Conservation (phyloP, 352 stramenopile species). For the Pythium rhizo-oryzae region DNA sequence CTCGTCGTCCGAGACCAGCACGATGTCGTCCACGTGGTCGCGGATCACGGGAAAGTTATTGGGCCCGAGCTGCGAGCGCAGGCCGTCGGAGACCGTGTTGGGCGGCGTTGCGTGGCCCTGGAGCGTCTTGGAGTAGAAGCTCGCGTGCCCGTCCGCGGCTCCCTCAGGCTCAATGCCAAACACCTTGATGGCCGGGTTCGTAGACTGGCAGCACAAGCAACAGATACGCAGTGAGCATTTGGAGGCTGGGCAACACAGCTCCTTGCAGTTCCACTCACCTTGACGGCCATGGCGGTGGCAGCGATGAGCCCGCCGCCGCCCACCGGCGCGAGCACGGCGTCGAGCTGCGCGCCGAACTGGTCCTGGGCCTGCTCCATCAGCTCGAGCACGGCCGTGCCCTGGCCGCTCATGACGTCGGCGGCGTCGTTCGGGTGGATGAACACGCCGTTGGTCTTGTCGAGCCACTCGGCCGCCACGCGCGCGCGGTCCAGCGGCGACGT, state of each 20-base stretch:
- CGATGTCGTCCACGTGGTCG: slow-evolving; percentile 84
- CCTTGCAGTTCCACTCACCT: too few relatives aligned
- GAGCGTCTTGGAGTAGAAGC: slow-evolving; percentile 45
- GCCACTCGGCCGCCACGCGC: slow-evolving; percentile 46
- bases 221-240: background rate
- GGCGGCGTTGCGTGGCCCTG: slow-evolving; percentile 46
- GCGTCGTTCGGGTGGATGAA: slow-evolving; percentile 94
- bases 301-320: slow-evolving; percentile 86
- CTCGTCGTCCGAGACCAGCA: slow-evolving; percentile 85
- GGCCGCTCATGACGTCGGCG: slow-evolving; percentile 91
- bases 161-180: slow-evolving; percentile 70
- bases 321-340: slow-evolving; percentile 87
- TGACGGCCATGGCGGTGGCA: slow-evolving; percentile 75
- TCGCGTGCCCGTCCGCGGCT: slow-evolving; percentile 61
- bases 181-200: slow-evolving; percentile 59
- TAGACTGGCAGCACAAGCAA: slow-evolving; percentile 18
- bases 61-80: slow-evolving; percentile 77
- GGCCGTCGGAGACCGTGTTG: slow-evolving; percentile 64
- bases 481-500: slow-evolving; percentile 32
- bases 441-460: slow-evolving; percentile 25
- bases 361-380: slow-evolving; percentile 78
- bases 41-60: slow-evolving; percentile 90
- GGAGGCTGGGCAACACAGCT: too few relatives aligned
- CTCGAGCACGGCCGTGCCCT: slow-evolving; percentile 90
- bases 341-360: slow-evolving; percentile 47